A percentile compares a stretch with the other conserved stretches of the same genome.
These are phyloP conservation scores for Phycomyces blakesleeanus DNA, from an alignment of 192 early-diverging fungal species.

Conservation along the genomic window DNA sequence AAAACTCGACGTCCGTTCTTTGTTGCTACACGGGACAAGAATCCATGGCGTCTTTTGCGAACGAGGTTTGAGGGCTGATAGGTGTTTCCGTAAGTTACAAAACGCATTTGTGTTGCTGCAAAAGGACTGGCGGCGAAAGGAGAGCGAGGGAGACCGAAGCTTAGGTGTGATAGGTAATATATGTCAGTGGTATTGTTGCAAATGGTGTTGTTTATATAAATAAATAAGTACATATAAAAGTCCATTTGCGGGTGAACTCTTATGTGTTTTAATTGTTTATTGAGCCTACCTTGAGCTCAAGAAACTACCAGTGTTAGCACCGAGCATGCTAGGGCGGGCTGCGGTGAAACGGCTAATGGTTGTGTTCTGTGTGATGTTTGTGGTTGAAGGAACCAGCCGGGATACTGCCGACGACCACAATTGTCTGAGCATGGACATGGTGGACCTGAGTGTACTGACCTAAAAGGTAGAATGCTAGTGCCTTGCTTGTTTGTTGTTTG, in stretches of 20 bases:
- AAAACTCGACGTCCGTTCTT: conserved; percentile 77
- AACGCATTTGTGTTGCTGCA: conserved; percentile 56
- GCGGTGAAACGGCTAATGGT: background rate
- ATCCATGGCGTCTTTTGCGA: conserved; percentile 90
- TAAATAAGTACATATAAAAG: too few relatives aligned
- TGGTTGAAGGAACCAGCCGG: background rate
- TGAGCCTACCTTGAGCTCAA: conserved; percentile 15
- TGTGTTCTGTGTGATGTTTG: too few relatives aligned
- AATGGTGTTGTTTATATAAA: too few relatives aligned
- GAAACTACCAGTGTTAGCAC: background rate
- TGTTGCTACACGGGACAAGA: conserved; percentile 76
- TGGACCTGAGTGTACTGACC: too few relatives aligned
- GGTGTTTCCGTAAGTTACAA: conserved; percentile 80
- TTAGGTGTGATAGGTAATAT: too few relatives aligned
- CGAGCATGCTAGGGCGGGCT: conserved; percentile 6
- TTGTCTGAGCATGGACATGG: conserved; percentile 11
- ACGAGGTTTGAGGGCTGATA: conserved; percentile 91
- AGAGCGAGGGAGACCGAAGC: background rate
- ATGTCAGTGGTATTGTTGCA: too few relatives aligned
- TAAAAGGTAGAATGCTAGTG: too few relatives aligned
- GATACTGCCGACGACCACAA: conserved; percentile 13
- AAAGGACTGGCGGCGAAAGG: conserved; percentile 10
- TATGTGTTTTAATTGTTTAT: too few relatives aligned
- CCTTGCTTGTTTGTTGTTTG: conserved; percentile 4
- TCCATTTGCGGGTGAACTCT: too few relatives aligned